Evolutionary conservation across 495 filamentous ascomycete genomes (phyloP).

Genomic region (Podospora conica): DNA sequence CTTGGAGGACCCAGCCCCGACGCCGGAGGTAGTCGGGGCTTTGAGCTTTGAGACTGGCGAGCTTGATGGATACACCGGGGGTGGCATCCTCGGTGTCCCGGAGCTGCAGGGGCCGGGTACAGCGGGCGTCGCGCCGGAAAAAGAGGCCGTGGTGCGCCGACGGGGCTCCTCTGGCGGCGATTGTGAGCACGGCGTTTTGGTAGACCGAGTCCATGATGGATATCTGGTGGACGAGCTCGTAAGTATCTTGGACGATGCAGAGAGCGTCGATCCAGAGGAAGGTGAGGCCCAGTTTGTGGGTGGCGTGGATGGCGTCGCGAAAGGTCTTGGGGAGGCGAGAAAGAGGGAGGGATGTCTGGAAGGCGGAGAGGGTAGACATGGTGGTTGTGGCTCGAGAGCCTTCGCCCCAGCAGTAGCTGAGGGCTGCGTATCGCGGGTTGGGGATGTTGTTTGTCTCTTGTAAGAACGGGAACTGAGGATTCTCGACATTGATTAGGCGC

Average conservation of each 20-base stretch:
- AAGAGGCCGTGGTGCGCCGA: neutral
- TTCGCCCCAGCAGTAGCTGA: slow-evolving; percentile 17
- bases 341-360: neutral
- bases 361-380: neutral
- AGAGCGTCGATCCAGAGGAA: slow-evolving; percentile 38
- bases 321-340: slow-evolving; percentile 5
- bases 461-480: neutral
- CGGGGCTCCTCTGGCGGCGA: neutral
- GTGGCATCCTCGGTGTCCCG: neutral
- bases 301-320: slow-evolving; percentile 1
- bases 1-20: neutral
- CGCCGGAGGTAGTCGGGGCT: neutral
- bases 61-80: neutral
- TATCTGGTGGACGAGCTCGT: slow-evolving; percentile 4
- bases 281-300: slow-evolving; percentile 4
- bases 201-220: neutral
- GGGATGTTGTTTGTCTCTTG: neutral
- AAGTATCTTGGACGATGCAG: slow-evolving; percentile 35
- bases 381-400: neutral
- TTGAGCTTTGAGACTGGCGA: neutral
- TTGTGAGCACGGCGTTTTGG: neutral
- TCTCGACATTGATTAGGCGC: neutral
- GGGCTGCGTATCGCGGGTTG: slow-evolving; percentile 1
- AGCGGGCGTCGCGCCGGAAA: neutral
- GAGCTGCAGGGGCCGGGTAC: neutral